Percentiles rank a stretch among this genome's conserved stretches.
Conservation (phyloP, 768 basidiomycete genomes). For the Austroboletus festivus region DNA sequence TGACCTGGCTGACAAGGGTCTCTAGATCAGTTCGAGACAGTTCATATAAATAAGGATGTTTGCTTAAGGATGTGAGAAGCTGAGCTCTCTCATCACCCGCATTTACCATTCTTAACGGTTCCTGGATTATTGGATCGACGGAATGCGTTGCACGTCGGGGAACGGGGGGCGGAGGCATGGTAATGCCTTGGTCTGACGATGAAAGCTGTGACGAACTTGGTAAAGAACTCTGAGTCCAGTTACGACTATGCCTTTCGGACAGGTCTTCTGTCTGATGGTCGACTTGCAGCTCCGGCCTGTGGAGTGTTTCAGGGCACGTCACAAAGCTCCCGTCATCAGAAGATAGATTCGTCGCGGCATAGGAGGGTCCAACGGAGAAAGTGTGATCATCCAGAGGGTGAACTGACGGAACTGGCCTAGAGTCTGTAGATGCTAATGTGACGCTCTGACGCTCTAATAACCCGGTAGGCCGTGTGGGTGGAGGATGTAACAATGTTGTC, state of each 20-base stretch:
- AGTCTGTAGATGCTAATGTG: neutral
- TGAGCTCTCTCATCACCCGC: conserved; percentile 11
- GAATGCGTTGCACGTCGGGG: conserved; percentile 16
- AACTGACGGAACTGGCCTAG: neutral
- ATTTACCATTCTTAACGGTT: conserved; percentile 6
- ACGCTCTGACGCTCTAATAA: conserved; percentile 8
- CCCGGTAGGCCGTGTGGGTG: neutral
- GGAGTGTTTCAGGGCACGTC: conserved; percentile 26
- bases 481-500: conserved; percentile 6
- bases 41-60: conserved; percentile 49
- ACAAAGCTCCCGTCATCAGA: conserved; percentile 29
- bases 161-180: conserved; percentile 32
- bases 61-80: conserved; percentile 40
- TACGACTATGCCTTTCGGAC: conserved; percentile 3
- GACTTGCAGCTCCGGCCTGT: conserved; percentile 3
- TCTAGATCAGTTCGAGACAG: conserved; percentile 53
- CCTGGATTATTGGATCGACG: conserved; percentile 1
- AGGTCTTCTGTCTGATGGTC: neutral
- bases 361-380: conserved; percentile 5
- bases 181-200: conserved; percentile 22
- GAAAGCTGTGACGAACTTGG: conserved; percentile 34
- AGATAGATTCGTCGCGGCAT: conserved; percentile 11
- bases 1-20: conserved; percentile 52
- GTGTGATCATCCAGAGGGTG: neutral
- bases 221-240: conserved; percentile 17